Evolutionary conservation across 2,329 filamentous ascomycete genomes (phyloP).

Genomic region (Monosporascus sp.): DNA sequence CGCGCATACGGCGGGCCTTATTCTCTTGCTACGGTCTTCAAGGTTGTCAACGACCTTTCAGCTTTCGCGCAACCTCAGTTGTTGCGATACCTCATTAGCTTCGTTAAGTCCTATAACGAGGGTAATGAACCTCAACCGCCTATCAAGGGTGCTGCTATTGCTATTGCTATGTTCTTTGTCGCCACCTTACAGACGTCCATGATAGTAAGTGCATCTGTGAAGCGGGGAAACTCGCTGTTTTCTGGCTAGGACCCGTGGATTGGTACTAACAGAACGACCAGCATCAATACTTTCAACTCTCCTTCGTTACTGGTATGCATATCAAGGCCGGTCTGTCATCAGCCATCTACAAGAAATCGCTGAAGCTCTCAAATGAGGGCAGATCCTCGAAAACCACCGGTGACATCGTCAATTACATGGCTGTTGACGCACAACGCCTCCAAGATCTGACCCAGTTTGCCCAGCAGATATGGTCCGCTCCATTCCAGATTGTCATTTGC

Average conservation of each 20-base stretch:
- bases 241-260: neutral
- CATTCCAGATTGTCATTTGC: slow-evolving; percentile 92
- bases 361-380: slow-evolving; percentile 89
- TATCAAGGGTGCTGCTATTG: slow-evolving; percentile 80
- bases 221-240: neutral
- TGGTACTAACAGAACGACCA: slow-evolving; percentile 20
- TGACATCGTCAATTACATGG: slow-evolving; percentile 99
- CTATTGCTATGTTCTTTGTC: slow-evolving; percentile 84
- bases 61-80: slow-evolving; percentile 91
- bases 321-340: slow-evolving; percentile 89
- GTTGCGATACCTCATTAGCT: slow-evolving; percentile 75
- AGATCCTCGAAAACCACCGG: slow-evolving; percentile 84
- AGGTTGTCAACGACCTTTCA: slow-evolving; percentile 78
- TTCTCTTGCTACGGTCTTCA: slow-evolving; percentile 75
- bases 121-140: slow-evolving; percentile 64
- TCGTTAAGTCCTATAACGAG: slow-evolving; percentile 69
- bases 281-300: slow-evolving; percentile 95
- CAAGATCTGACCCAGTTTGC: slow-evolving; percentile 94
- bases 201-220: slow-evolving; percentile 41
- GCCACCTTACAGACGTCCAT: slow-evolving; percentile 82
- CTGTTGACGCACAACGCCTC: slow-evolving; percentile 91
- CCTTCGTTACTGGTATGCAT: slow-evolving; percentile 94
- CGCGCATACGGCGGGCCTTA: slow-evolving; percentile 83
- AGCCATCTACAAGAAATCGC: slow-evolving; percentile 86
- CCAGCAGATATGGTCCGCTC: slow-evolving; percentile 93